These are phyloP conservation scores for Trichophyton simii DNA, from an alignment of 2,329 filamentous ascomycete species.

Conservation along the genomic window DNA sequence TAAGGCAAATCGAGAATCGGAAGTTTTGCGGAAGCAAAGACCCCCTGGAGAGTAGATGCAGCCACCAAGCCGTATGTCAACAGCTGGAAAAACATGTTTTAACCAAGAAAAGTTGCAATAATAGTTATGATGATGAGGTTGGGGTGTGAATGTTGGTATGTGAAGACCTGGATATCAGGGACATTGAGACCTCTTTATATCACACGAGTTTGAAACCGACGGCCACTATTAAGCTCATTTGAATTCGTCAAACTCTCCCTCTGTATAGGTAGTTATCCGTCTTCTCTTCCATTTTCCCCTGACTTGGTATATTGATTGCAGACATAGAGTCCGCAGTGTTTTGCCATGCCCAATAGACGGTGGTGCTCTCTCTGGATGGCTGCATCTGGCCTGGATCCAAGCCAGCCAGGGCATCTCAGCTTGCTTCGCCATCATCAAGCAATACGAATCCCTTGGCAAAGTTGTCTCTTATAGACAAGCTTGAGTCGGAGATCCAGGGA, in stretches of 20 bases:
- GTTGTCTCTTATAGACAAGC: neutral
- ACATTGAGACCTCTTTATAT: neutral
- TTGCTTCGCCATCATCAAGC: neutral
- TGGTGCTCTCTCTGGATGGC: neutral
- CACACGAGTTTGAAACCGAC: neutral
- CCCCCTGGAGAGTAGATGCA: neutral
- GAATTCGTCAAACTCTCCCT: neutral
- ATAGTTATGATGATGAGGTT: neutral
- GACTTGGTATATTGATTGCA: neutral
- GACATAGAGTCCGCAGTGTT: neutral
- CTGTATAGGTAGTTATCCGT: neutral
- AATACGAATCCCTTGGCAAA: slow-evolving; percentile 1
- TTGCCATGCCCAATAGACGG: neutral
- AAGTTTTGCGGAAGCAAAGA: slow-evolving; percentile 11
- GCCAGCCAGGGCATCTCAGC: neutral
- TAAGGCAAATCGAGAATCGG: slow-evolving; percentile 24
- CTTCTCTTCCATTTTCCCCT: neutral
- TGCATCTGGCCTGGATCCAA: neutral
- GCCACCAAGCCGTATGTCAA: neutral
- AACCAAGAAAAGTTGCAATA: too few species aligned
- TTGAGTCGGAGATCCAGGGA: neutral
- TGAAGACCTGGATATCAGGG: neutral
- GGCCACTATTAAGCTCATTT: neutral
- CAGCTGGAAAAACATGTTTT: neutral
- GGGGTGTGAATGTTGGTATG: neutral